These are phyloP conservation scores for Grosmannia huntii DNA, from an alignment of 2,329 filamentous ascomycete species.

Conservation along the genomic window DNA sequence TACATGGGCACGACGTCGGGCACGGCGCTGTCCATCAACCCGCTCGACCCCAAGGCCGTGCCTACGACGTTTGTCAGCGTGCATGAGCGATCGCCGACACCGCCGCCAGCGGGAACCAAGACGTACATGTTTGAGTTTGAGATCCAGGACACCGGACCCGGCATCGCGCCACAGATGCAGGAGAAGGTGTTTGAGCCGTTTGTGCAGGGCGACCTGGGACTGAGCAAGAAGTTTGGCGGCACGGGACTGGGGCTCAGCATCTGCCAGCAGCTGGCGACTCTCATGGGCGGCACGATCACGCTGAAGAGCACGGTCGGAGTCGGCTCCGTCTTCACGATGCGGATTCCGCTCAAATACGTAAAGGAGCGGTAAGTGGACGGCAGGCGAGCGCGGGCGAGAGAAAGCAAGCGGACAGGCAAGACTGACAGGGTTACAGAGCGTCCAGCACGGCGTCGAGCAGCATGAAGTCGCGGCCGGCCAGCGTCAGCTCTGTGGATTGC, in stretches of 20 bases:
- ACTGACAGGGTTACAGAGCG: slow-evolving; percentile 20
- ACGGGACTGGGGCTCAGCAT: slow-evolving; percentile 83
- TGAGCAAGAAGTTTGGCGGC: slow-evolving; percentile 83
- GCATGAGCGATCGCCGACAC: slow-evolving; percentile 44
- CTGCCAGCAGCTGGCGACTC: slow-evolving; percentile 67
- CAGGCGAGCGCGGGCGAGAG: neutral
- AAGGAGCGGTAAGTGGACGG: slow-evolving; percentile 43
- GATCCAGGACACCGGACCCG: slow-evolving; percentile 77
- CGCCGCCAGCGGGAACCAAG: slow-evolving; percentile 48
- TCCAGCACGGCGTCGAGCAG: slow-evolving; percentile 44
- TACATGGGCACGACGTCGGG: slow-evolving; percentile 24
- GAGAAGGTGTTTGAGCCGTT: slow-evolving; percentile 86
- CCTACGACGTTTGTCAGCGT: slow-evolving; percentile 30
- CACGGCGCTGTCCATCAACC: slow-evolving; percentile 50
- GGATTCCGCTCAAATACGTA: slow-evolving; percentile 67
- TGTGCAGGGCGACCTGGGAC: slow-evolving; percentile 77
- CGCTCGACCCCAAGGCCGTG: slow-evolving; percentile 39
- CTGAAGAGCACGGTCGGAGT: slow-evolving; percentile 59
- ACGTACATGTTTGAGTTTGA: slow-evolving; percentile 75
- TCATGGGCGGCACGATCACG: slow-evolving; percentile 70
- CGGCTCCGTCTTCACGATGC: slow-evolving; percentile 72
- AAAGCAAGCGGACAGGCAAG: too few species aligned
- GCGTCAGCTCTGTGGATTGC: slow-evolving; percentile 29
- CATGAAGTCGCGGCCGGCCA: slow-evolving; percentile 34
- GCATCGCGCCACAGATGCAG: slow-evolving; percentile 67